Percentiles rank a stretch among this genome's conserved stretches.
Evolutionary conservation across 768 basidiomycete species (phyloP).

Genomic region (Tulasnella calospora): DNA sequence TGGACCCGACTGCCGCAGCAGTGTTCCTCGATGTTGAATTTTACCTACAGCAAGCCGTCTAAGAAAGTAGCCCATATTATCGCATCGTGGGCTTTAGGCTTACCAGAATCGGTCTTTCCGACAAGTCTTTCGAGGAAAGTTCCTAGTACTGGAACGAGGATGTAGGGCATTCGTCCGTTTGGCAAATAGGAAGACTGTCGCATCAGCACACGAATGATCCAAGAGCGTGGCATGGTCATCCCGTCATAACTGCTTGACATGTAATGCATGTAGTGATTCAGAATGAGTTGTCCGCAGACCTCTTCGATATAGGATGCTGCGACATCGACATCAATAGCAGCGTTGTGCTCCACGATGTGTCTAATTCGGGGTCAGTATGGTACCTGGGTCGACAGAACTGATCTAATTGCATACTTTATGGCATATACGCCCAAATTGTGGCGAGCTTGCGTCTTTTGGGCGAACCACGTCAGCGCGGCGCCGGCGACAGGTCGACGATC

Average conservation of each 20-base stretch:
- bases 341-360: not conserved
- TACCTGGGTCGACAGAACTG: not conserved
- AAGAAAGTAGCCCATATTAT: not conserved
- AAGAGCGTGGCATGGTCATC: constrained; percentile 15
- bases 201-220: constrained; percentile 6
- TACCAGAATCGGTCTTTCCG: not conserved
- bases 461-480: not conserved
- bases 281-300: constrained; percentile 13
- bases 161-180: not conserved
- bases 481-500: not conserved
- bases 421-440: not conserved
- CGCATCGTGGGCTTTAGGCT: not conserved
- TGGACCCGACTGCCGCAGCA: not conserved
- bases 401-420: not conserved
- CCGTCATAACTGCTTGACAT: not conserved
- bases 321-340: constrained; percentile 1
- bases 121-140: not conserved
- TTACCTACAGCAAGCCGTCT: not conserved
- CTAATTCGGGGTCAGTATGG: not conserved
- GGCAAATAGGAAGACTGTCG: not conserved
- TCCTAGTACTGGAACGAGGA: not conserved
- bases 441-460: not conserved
- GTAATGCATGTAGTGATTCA: not conserved
- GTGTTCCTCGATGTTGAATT: not conserved
- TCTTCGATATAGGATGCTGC: constrained; percentile 5